phyloP scores from a whole-genome alignment of 2,329 filamentous ascomycete genomes.

The Chrysosporium keratinophilum region DNA sequence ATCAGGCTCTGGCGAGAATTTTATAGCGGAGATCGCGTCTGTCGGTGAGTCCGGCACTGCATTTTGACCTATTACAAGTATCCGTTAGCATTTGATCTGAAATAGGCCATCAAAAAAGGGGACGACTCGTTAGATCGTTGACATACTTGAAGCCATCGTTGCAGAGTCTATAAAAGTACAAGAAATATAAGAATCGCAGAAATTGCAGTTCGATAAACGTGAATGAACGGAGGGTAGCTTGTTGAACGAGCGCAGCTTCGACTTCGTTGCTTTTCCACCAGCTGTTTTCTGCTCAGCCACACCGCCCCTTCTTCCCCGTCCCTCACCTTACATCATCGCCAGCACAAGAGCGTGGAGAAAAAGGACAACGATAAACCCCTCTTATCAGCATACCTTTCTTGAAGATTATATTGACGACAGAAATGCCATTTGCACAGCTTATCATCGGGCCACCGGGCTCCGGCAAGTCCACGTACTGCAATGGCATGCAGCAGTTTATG shows the following conservation, averaged over 20 bases:
- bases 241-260: background rate
- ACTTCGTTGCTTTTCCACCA: background rate
- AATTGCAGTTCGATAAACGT: background rate
- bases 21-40: constrained; percentile 77
- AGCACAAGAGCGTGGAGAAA: background rate
- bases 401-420: background rate
- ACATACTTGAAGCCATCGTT: constrained; percentile 17
- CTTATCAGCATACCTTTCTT: too few species aligned
- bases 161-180: background rate
- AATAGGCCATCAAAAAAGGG: background rate
- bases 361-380: background rate
- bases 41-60: constrained; percentile 70
- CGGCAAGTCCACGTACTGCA: constrained; percentile 95
- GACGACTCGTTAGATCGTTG: background rate
- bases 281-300: background rate
- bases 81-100: background rate
- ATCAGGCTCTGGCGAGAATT: constrained; percentile 67
- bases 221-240: background rate
- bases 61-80: constrained; percentile 52
- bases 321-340: constrained; percentile 1
- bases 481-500: constrained; percentile 99
- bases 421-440: constrained; percentile 59
- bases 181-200: background rate
- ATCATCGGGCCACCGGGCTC: constrained; percentile 89
- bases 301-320: background rate